Conservation (phyloP, 257 asterid genomes). For the Craterostigma plantagineum region DNA sequence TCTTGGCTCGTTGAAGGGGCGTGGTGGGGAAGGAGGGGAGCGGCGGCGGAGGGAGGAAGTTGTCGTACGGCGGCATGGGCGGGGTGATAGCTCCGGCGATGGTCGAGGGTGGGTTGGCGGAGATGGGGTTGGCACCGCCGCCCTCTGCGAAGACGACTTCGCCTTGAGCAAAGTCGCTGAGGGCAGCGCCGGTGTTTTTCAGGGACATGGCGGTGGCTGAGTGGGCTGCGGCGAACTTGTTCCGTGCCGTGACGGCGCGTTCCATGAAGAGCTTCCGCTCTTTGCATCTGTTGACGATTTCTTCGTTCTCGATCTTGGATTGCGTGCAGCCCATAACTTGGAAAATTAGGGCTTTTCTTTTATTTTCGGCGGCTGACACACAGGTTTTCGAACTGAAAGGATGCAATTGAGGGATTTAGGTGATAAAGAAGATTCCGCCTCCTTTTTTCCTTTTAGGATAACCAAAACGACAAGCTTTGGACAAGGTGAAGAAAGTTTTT, state of each 20-base stretch:
- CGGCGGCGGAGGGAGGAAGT: conserved; percentile 54
- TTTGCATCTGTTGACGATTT: conserved; percentile 71
- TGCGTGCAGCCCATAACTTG: conserved; percentile 66
- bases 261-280: conserved; percentile 78
- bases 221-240: conserved; percentile 94
- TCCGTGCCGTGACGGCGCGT: conserved; percentile 61
- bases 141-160: conserved; percentile 7
- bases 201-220: conserved; percentile 67
- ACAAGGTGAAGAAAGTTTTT: too few species aligned
- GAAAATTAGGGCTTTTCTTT: too few species aligned
- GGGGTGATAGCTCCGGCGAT: conserved; percentile 11
- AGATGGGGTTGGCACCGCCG: conserved; percentile 9
- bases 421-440: too few species aligned
- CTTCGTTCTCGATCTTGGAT: conserved; percentile 90
- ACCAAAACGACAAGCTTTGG: too few species aligned
- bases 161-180: conserved; percentile 33
- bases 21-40: conserved; percentile 20
- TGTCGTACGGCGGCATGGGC: conserved; percentile 32
- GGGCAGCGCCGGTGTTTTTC: conserved; percentile 88
- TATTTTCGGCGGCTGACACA: too few species aligned
- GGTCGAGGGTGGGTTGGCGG: too few species aligned
- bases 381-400: too few species aligned
- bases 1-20: conserved; percentile 67
- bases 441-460: too few species aligned
- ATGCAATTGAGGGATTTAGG: too few species aligned